Evolutionary conservation across 2,329 filamentous ascomycete species (phyloP).

Genomic region (Diplodia seriata): DNA sequence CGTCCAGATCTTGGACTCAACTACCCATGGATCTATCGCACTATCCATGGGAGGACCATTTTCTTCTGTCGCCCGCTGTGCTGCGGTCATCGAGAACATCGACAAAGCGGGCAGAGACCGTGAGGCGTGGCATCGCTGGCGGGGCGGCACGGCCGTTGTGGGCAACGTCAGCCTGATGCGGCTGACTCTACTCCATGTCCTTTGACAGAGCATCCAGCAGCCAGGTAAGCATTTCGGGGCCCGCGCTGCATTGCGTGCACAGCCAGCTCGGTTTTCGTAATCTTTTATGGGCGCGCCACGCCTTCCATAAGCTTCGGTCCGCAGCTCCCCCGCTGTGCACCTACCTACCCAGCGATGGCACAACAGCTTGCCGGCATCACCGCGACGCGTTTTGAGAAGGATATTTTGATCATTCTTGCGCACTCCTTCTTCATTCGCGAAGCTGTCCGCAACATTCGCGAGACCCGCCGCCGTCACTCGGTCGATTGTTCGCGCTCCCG

Average conservation of each 20-base stretch:
- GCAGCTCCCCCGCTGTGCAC: conserved; percentile 25
- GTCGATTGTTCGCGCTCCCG: conserved; percentile 29
- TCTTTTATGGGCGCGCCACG: conserved; percentile 25
- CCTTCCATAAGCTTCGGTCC: conserved; percentile 30
- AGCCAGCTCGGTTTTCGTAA: conserved; percentile 5
- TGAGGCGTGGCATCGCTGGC: conserved; percentile 14
- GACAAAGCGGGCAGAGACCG: background rate
- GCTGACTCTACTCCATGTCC: conserved; percentile 1
- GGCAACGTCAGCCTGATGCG: conserved; percentile 12
- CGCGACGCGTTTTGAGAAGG: conserved; percentile 28
- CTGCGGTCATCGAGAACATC: background rate
- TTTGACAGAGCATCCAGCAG: background rate
- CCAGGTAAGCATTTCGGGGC: background rate
- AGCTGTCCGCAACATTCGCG: conserved; percentile 29
- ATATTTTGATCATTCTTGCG: conserved; percentile 30
- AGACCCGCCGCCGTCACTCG: conserved; percentile 32
- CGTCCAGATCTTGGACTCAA: no score
- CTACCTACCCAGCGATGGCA: conserved; percentile 26
- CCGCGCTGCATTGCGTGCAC: background rate
- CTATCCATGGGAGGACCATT: no score
- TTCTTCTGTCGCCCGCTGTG: no score
- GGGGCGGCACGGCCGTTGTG: background rate
- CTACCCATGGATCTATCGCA: no score
- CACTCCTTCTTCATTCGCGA: conserved; percentile 27
- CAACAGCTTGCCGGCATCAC: conserved; percentile 30